Evolutionary conservation across 345 rosid genomes (phyloP), one percentile per base, ranked within the genome.

Genomic region (Linum trigynum): DNA sequence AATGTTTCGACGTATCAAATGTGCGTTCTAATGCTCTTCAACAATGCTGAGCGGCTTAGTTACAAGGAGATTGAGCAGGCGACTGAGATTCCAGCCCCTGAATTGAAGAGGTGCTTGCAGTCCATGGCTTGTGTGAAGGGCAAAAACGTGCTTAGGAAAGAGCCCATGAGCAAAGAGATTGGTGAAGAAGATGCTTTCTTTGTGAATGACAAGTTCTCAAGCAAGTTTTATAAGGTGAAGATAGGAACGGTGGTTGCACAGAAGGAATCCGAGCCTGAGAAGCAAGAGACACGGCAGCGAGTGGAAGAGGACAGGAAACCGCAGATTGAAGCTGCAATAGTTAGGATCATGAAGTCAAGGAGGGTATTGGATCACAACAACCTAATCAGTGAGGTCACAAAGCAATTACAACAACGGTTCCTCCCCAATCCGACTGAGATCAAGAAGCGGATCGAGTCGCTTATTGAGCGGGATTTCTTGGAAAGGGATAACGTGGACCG

Each of bases 281-380:
- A 90, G 76, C 99, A 82, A 75, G 99, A 94, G 84, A 94, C 99
- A 8, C 78, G 99, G 59, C 96, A 90, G 74, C 86, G 99, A 72
- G 99, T 94, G 67, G 99, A 94, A 77, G 97, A 94, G 78, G 99
- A 94, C 69, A 83, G 99, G 82, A 90, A 90, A 76, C 96, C 97
- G 8, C 97, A 90, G 83, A 94, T 94, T 32, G 99, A 94, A 83
- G 99, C 99, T 5, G 97, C 99, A 14, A 78, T 94, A 5, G 99
- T 94, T 69, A 85, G 99, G 81, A 88, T 94, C 77, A 94, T 94
- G 99, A 94, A 94, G 77, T 94, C 99, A 2, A 85, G 99, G 73
- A 90, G 85, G 78, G 87, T 88, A 51, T 78, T 94, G 63, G 99
- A 90, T 82, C 99, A 94, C 76, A 90, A 94, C 83, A 90, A 94